Conservation (phyloP, 2,329 filamentous ascomycete species). For the Claviceps maximensis region DNA sequence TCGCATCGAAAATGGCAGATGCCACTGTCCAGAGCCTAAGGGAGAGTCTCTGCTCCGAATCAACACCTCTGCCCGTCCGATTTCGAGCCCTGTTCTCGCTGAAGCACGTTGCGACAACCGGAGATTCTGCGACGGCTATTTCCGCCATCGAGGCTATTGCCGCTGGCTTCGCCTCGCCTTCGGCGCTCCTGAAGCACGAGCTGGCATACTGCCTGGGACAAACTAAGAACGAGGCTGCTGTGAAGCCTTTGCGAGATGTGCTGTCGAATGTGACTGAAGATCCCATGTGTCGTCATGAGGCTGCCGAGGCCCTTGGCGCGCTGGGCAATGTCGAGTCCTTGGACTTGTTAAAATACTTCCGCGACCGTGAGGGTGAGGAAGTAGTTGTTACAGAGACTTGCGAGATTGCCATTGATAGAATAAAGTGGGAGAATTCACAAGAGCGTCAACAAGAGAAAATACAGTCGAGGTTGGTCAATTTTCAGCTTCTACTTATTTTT, state of each 20-base stretch:
- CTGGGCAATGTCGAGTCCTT: slow-evolving; percentile 65
- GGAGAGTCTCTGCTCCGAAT: slow-evolving; percentile 66
- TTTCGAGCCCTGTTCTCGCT: slow-evolving; percentile 97
- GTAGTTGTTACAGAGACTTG: slow-evolving; percentile 87
- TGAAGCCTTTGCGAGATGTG: slow-evolving; percentile 58
- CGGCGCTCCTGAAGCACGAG: slow-evolving; percentile 88
- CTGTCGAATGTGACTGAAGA: slow-evolving; percentile 73
- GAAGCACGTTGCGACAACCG: slow-evolving; percentile 73
- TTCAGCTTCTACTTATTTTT: not conserved
- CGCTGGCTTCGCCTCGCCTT: slow-evolving; percentile 70
- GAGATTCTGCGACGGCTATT: slow-evolving; percentile 41
- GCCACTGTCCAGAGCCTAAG: slow-evolving; percentile 51
- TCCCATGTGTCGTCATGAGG: slow-evolving; percentile 91
- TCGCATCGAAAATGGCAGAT: slow-evolving; percentile 9
- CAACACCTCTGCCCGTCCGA: slow-evolving; percentile 68
- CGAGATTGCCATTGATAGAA: slow-evolving; percentile 88
- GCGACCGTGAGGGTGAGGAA: slow-evolving; percentile 63
- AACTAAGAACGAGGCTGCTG: slow-evolving; percentile 62
- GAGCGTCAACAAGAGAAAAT: slow-evolving; percentile 61
- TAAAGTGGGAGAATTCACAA: slow-evolving; percentile 80
- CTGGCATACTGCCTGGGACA: slow-evolving; percentile 95
- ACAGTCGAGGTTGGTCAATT: slow-evolving; percentile 54
- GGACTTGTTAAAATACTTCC: slow-evolving; percentile 56
- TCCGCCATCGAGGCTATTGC: slow-evolving; percentile 69
- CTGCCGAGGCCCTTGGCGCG: slow-evolving; percentile 86